phyloP scores from a whole-genome alignment of 768 basidiomycete species.

The Tricholomella constricta region DNA sequence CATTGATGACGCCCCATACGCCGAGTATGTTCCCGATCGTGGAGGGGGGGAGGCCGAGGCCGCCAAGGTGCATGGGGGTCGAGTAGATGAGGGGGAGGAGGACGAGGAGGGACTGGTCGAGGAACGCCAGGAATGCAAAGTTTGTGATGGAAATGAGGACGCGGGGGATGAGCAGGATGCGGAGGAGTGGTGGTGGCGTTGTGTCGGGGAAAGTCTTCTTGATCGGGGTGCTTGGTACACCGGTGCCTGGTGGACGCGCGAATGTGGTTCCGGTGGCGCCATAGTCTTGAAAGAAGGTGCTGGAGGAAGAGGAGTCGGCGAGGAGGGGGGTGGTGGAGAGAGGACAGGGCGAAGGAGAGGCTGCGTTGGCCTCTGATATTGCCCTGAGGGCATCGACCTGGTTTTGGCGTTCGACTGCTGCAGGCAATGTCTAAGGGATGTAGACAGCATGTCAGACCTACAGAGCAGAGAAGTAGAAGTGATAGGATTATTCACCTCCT shows the following conservation, averaged over 20 bases:
- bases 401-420: neutral
- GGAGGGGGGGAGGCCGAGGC: constrained; percentile 59
- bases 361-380: neutral
- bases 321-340: constrained; percentile 9
- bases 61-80: constrained; percentile 61
- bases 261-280: neutral
- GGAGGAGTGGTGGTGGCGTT: constrained; percentile 39
- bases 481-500: constrained; percentile 38
- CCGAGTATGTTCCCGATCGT: constrained; percentile 59
- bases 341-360: neutral
- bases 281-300: neutral
- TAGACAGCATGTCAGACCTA: neutral
- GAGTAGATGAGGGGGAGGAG: constrained; percentile 67
- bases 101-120: constrained; percentile 59
- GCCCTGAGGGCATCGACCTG: neutral
- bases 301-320: neutral
- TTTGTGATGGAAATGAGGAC: constrained; percentile 56
- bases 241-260: neutral
- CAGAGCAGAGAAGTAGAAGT: neutral
- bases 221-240: neutral
- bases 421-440: constrained; percentile 6
- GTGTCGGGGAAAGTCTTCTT: constrained; percentile 6
- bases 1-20: constrained; percentile 53
- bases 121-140: constrained; percentile 53
- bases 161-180: constrained; percentile 41